These are phyloP conservation scores for Solanum raphanifolium DNA, from an alignment of 257 asterid genomes.

Conservation along the genomic window DNA sequence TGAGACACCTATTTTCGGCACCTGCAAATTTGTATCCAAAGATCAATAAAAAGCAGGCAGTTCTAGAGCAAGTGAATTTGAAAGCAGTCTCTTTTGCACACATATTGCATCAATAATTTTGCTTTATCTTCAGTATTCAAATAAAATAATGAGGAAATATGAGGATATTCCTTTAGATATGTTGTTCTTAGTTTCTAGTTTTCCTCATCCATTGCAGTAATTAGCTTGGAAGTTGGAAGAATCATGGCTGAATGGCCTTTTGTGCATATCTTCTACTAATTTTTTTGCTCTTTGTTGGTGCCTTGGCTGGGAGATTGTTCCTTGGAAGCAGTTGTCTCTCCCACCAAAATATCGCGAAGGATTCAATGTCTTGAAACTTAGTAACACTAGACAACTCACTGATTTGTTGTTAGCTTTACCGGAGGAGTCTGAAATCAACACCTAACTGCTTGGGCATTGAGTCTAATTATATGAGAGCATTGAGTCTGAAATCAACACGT, in stretches of 20 bases:
- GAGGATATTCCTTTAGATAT: constrained; percentile 7
- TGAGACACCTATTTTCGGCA: constrained; percentile 7
- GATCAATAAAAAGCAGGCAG: not conserved
- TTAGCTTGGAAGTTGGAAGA: not conserved
- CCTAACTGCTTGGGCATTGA: not conserved
- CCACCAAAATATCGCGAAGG: not conserved
- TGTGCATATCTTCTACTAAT: not conserved
- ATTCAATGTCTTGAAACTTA: not conserved
- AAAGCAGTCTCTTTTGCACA: not conserved
- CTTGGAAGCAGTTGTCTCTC: not conserved
- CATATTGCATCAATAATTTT: not conserved
- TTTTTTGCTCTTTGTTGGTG: not conserved
- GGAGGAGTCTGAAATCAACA: not conserved
- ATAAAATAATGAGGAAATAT: constrained; percentile 1
- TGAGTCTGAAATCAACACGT: not conserved
- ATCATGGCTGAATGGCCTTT: not conserved
- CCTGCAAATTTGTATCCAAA: not conserved
- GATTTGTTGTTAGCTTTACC: not conserved
- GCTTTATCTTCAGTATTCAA: not conserved
- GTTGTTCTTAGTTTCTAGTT: not conserved
- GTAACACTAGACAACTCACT: not conserved
- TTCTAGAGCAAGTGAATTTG: too few relatives aligned
- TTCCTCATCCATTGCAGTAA: not conserved
- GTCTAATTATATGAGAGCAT: too few relatives aligned
- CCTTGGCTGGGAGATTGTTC: not conserved